Evolutionary conservation across 176 grass and related monocot species (phyloP).

Genomic region (Bothriochloa decipiens): DNA sequence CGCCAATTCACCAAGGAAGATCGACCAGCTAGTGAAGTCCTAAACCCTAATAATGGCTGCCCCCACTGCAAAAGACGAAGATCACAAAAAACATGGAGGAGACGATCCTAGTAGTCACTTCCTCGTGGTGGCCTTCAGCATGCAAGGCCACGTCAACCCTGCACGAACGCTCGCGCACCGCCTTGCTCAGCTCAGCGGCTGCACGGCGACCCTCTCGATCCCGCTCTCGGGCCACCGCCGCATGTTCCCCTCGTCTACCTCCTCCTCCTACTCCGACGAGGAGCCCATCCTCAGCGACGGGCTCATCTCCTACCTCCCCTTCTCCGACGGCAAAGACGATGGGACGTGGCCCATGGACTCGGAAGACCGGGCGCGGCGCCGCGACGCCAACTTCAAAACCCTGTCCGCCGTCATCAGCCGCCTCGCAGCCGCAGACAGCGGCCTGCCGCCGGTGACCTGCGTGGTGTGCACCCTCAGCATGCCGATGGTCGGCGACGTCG

Average conservation of each 20-base stretch:
- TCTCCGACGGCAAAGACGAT: constrained; percentile 48
- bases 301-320: constrained; percentile 38
- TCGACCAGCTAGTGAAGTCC: neutral
- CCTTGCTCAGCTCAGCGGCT: neutral
- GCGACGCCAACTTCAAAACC: neutral
- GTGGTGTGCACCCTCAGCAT: constrained; percentile 39
- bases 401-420: constrained; percentile 35
- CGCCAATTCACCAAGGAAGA: neutral
- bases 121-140: constrained; percentile 13
- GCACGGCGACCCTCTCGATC: constrained; percentile 40
- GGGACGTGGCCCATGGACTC: neutral
- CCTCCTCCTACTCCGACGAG: neutral
- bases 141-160: constrained; percentile 17
- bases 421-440: neutral
- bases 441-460: constrained; percentile 34
- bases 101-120: neutral
- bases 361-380: neutral
- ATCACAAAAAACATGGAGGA: neutral
- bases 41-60: neutral
- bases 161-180: neutral
- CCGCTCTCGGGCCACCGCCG: constrained; percentile 33
- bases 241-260: constrained; percentile 32
- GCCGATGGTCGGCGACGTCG: constrained; percentile 25
- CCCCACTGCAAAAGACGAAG: neutral
- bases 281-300: constrained; percentile 25